Percentiles rank a stretch among this genome's conserved stretches.
Conservation (phyloP, 1,284 basidiomycete genomes). For the Tilletia indica region DNA sequence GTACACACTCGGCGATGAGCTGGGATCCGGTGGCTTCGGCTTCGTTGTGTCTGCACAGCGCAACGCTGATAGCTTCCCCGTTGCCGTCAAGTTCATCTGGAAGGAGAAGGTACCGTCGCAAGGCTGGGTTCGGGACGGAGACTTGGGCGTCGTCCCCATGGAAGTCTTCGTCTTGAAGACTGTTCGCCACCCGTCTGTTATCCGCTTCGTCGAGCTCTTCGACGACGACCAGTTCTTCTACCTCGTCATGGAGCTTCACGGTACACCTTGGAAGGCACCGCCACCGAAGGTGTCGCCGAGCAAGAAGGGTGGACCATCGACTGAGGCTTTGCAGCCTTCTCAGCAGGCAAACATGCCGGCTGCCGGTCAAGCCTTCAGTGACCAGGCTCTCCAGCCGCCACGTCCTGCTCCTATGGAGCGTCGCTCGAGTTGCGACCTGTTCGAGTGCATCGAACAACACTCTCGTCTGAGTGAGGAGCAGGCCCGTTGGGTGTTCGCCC, state of each 20-base stretch:
- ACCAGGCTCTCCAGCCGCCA: constrained; percentile 16
- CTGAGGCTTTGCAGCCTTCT: neutral
- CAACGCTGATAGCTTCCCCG: constrained; percentile 64
- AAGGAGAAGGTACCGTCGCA: constrained; percentile 77
- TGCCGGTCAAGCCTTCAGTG: neutral
- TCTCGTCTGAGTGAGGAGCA: constrained; percentile 75
- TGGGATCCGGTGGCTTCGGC: constrained; percentile 86
- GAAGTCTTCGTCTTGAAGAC: constrained; percentile 76
- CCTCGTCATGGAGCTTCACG: constrained; percentile 87
- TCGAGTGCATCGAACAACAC: constrained; percentile 88
- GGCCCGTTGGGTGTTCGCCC: constrained; percentile 77
- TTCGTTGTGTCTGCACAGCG: constrained; percentile 66
- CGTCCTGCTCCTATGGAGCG: constrained; percentile 61
- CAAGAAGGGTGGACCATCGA: neutral
- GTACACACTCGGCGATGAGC: constrained; percentile 69
- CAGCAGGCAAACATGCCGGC: neutral
- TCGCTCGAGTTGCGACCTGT: constrained; percentile 80
- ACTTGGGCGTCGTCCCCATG: constrained; percentile 64
- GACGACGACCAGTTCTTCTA: constrained; percentile 82
- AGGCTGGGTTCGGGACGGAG: constrained; percentile 70
- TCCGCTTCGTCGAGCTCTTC: constrained; percentile 77
- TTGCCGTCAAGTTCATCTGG: constrained; percentile 90
- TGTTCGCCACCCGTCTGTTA: constrained; percentile 75
- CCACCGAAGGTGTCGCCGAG: constrained; percentile 2
- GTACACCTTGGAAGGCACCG: constrained; percentile 70